Evolutionary conservation across 1,139 yeast genomes (phyloP), one percentile per base, ranked within the genome.

Genomic region (Candida neerlandica): DNA sequence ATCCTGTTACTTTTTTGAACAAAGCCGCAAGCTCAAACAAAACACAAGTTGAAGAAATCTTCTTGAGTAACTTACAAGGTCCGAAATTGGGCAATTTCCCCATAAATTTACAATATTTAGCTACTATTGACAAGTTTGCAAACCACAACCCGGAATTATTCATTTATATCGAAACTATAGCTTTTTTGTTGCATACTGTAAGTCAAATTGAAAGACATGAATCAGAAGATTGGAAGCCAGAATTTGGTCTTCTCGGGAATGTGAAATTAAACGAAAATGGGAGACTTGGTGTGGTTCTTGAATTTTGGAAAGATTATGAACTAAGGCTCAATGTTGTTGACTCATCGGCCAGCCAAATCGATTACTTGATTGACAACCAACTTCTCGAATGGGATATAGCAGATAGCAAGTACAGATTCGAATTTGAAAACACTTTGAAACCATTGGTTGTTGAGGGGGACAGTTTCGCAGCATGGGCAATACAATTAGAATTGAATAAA

Each of bases 261-360:
- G 60, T 71, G 6, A 51, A 52, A 7, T 55, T 70, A 12, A 70
- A 75, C 52, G 63, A 70, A 46, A 44, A 52, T 2, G 48, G 48
- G 1, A 60, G 63, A 46, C 56, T 76, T 37, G 81, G 81, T 0
- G 50, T 75, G 3, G 67, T 68, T 43, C 54, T 73, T 10, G 63
- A 64, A 7, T 75, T 62, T 50, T 76, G 80, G 80, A 60, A 62
- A 45, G 78, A 73, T 48, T 61, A 55, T 45, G 49, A 49, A 16
- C 15, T 49, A 10, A 51, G 43, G 26, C 15, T 51, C 11, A 44
- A 45, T 35, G 43, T 46, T 12, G 50, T 47, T 15, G 45, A 50
- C 4, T 18, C 53, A 3, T 14, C 53, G 2, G 2, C 39, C 2
- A 39, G 18, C 32, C 53, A 50, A 41, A 47, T 41, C 48, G 65